Conservation (phyloP, 2,329 filamentous ascomycete genomes). For the Karstenula rhodostoma region DNA sequence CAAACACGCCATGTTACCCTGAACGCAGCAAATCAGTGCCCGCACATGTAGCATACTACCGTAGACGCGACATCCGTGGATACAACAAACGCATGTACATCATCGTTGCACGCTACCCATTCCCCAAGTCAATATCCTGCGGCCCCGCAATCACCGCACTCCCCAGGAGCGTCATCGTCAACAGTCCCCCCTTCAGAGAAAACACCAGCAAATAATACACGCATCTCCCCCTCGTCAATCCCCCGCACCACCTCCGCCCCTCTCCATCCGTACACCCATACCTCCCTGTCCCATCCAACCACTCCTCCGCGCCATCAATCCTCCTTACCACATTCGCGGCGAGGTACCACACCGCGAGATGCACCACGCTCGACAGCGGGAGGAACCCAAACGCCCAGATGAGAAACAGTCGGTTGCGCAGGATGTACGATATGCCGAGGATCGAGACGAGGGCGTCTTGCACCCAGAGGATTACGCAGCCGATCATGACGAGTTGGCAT, state of each 20-base stretch:
- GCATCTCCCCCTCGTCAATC: conserved; percentile 14
- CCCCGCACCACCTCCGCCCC: conserved; percentile 14
- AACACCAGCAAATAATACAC: conserved; percentile 24
- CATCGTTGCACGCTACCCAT: not conserved
- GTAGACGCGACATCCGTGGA: no score
- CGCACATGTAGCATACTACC: no score
- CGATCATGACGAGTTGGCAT: conserved; percentile 12
- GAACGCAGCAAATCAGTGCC: no score
- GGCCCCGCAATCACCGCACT: conserved; percentile 30
- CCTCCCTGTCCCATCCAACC: conserved; percentile 19
- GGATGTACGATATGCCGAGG: conserved; percentile 29
- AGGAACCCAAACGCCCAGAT: conserved; percentile 30
- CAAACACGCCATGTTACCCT: no score
- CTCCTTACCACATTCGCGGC: conserved; percentile 17
- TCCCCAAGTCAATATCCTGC: conserved; percentile 9
- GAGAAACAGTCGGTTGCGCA: conserved; percentile 30
- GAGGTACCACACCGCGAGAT: conserved; percentile 28
- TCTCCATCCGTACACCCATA: not conserved
- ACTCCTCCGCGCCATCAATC: conserved; percentile 10
- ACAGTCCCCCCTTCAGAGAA: conserved; percentile 18
- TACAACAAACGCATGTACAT: not conserved
- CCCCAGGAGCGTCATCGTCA: conserved; percentile 27
- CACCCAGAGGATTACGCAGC: conserved; percentile 26
- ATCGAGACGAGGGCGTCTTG: conserved; percentile 23
- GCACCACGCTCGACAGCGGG: conserved; percentile 25